Percentiles rank a stretch among this genome's conserved stretches.
These are phyloP conservation scores for Neodidymelliopsis sp. DNA, from an alignment of 2,329 filamentous ascomycete species.

Conservation along the genomic window DNA sequence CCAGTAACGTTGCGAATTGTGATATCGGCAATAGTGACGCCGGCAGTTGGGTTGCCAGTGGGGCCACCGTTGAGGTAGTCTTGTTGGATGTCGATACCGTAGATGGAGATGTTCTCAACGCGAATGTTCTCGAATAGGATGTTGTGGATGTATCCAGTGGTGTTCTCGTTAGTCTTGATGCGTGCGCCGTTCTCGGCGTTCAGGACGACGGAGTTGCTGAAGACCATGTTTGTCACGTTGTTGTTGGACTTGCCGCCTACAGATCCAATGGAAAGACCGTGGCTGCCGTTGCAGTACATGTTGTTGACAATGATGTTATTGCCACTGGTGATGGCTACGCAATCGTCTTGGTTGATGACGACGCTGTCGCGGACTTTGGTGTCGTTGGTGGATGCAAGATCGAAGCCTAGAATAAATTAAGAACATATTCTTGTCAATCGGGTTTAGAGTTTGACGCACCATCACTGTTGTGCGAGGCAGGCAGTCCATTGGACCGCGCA, in stretches of 20 bases:
- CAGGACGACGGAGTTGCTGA: conserved; percentile 57
- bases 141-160: conserved; percentile 60
- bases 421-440: conserved; percentile 47
- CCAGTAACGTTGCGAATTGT: conserved; percentile 54
- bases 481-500: conserved; percentile 14
- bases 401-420: conserved; percentile 22
- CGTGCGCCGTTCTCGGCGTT: conserved; percentile 65
- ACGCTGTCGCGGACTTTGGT: conserved; percentile 63
- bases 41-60: conserved; percentile 55
- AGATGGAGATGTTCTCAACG: conserved; percentile 54
- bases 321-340: conserved; percentile 65
- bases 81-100: conserved; percentile 61
- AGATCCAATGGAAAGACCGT: conserved; percentile 66
- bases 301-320: conserved; percentile 45
- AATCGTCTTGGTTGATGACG: conserved; percentile 67
- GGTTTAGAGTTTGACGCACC: no score
- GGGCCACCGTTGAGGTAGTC: conserved; percentile 59
- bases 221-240: conserved; percentile 60
- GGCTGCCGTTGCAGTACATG: conserved; percentile 59
- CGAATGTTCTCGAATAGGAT: conserved; percentile 58
- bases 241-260: conserved; percentile 65
- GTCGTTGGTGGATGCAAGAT: conserved; percentile 60
- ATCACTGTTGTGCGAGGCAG: conserved; percentile 16
- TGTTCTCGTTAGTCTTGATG: conserved; percentile 64
- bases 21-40: conserved; percentile 56